These are phyloP conservation scores for Neurospora cerealis DNA, from an alignment of 495 filamentous ascomycete species.

Conservation along the genomic window DNA sequence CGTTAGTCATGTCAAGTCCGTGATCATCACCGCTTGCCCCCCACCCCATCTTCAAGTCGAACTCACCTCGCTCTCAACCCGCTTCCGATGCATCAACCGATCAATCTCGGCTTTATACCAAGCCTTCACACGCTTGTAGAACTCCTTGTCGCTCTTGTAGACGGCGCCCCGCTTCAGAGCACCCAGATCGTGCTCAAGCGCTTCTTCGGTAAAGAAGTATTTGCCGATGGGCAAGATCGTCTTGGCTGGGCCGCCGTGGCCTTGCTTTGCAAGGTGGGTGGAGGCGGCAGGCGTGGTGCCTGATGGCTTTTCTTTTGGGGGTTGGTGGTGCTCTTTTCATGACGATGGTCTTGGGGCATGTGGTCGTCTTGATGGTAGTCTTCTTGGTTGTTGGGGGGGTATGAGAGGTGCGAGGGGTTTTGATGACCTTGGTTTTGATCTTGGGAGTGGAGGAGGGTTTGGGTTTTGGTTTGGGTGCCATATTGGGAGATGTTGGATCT, in stretches of 20 bases:
- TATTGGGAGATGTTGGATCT: background rate
- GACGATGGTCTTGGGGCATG: background rate
- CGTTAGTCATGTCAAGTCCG: background rate
- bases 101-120: slow-evolving; percentile 27
- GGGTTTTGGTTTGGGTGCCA: background rate
- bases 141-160: slow-evolving; percentile 10
- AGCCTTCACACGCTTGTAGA: slow-evolving; percentile 13
- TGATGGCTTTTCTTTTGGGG: background rate
- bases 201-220: slow-evolving; percentile 11
- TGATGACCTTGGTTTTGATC: background rate
- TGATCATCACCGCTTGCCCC: background rate
- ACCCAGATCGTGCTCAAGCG: slow-evolving; percentile 9
- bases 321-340: background rate
- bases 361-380: background rate
- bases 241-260: slow-evolving; percentile 3
- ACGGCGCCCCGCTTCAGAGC: slow-evolving; percentile 12
- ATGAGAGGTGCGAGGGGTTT: background rate
- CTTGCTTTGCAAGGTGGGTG: slow-evolving; percentile 7
- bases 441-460: background rate
- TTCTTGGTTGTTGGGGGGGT: background rate
- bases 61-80: slow-evolving; percentile 2
- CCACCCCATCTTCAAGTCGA: background rate
- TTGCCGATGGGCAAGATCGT: slow-evolving; percentile 3
- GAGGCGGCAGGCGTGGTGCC: slow-evolving; percentile 2
- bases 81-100: slow-evolving; percentile 7